A percentile compares a stretch with the other conserved stretches of the same genome.
Conservation (phyloP, 169 alveolate genomes). For the Babesia sp. region DNA sequence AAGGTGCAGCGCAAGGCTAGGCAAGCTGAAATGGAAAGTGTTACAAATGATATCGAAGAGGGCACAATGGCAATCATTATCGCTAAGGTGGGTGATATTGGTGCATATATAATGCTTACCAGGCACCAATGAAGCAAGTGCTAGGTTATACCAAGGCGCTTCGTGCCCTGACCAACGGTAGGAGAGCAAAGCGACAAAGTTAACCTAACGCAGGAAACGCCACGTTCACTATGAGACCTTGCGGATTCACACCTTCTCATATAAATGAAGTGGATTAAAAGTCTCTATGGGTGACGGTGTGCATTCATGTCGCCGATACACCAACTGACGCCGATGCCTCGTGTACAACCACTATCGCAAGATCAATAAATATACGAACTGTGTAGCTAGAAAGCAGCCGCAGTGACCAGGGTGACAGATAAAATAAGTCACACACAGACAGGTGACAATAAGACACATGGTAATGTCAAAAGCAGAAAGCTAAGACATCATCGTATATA, state of each 20-base stretch:
- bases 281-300: too few species aligned
- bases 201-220: conserved; percentile 21
- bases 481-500: too few species aligned
- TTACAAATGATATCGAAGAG: not conserved
- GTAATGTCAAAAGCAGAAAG: too few species aligned
- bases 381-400: too few species aligned
- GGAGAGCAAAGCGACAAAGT: not conserved
- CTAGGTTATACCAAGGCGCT: conserved; percentile 38
- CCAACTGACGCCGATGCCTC: too few species aligned
- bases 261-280: not conserved
- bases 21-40: conserved; percentile 14
- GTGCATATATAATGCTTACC: not conserved
- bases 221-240: conserved; percentile 25
- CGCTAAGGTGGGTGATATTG: conserved; percentile 9
- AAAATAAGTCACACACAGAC: too few species aligned
- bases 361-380: too few species aligned
- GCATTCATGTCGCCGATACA: too few species aligned
- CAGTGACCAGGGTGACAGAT: too few species aligned
- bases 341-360: too few species aligned
- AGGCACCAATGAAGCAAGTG: conserved; percentile 42
- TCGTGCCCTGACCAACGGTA: conserved; percentile 39
- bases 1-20: conserved; percentile 9
- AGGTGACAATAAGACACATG: too few species aligned
- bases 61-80: not conserved
- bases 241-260: conserved; percentile 11